phyloP scores from a whole-genome alignment of 108 stramenopile species.

The Fistulifera solaris region DNA sequence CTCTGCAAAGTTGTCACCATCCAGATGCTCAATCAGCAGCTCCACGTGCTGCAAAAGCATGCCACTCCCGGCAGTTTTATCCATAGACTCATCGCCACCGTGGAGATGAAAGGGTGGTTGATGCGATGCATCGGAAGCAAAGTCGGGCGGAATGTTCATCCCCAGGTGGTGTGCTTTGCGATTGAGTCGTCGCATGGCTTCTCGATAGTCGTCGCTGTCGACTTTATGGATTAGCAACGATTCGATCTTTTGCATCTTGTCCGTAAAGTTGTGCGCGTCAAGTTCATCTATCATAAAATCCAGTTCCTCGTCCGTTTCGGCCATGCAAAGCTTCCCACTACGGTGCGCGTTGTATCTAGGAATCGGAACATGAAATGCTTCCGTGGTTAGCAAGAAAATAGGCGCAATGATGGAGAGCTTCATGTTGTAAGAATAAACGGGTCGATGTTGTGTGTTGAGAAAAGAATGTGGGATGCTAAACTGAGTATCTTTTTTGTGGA shows the following conservation, averaged over 20 bases:
- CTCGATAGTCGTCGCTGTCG: neutral
- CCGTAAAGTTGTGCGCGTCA: neutral
- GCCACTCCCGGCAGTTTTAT: constrained; percentile 1
- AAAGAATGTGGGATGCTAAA: too few relatives aligned
- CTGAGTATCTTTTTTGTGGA: too few relatives aligned
- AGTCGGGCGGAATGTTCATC: neutral
- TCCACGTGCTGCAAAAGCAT: constrained; percentile 1
- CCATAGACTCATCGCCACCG: constrained; percentile 1
- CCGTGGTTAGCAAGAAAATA: too few relatives aligned
- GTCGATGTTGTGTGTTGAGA: too few relatives aligned
- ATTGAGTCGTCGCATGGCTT: neutral
- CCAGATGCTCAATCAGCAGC: neutral
- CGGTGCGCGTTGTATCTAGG: too few relatives aligned
- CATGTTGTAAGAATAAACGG: too few relatives aligned
- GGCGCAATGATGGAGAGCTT: too few relatives aligned
- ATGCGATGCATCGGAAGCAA: neutral
- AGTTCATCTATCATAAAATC: neutral
- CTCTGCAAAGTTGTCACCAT: neutral
- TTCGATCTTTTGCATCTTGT: neutral
- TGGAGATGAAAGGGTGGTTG: constrained; percentile 1
- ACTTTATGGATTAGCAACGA: neutral
- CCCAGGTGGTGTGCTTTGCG: constrained; percentile 1
- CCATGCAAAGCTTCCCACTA: too few relatives aligned
- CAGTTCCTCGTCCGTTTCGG: neutral
- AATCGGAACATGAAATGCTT: too few relatives aligned